Percentiles rank a stretch among this genome's conserved stretches.
Conservation (phyloP, 2,329 filamentous ascomycete genomes). For the Claviceps cyperi region DNA sequence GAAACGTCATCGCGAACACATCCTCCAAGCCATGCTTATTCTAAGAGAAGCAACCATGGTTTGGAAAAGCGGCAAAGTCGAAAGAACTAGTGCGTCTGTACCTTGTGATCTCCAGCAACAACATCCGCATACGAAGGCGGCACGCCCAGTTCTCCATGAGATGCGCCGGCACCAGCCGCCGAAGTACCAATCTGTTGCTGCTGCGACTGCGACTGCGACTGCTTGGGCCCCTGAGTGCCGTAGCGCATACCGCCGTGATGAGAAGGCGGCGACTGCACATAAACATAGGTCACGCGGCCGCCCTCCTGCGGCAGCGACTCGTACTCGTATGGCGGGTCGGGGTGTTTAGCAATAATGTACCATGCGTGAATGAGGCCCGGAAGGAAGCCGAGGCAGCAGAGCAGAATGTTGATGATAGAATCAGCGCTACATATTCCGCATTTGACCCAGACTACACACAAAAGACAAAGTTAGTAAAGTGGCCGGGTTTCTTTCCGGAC, state of each 20-base stretch:
- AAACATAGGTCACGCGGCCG: constrained; percentile 61
- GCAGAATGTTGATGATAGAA: constrained; percentile 86
- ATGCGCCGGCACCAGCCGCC: constrained; percentile 19
- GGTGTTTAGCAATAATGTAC: constrained; percentile 92
- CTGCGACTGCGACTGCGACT: too few species aligned
- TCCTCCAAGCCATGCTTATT: neutral
- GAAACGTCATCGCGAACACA: too few species aligned
- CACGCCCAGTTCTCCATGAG: constrained; percentile 26
- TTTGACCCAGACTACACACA: constrained; percentile 76
- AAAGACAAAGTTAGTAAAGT: neutral
- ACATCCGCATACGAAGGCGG: constrained; percentile 87
- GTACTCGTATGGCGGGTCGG: constrained; percentile 61
- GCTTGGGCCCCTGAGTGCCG: constrained; percentile 4
- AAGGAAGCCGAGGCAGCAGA: constrained; percentile 64
- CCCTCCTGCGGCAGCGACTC: constrained; percentile 44
- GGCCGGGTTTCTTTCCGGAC: too few species aligned
- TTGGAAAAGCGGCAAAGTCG: neutral
- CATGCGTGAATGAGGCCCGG: constrained; percentile 88
- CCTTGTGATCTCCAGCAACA: constrained; percentile 79
- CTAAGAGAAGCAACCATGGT: neutral
- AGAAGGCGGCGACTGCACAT: constrained; percentile 38
- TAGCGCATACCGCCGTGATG: constrained; percentile 10
- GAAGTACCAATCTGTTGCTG: too few species aligned
- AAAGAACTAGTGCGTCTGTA: constrained; percentile 40
- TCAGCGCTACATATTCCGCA: constrained; percentile 83